phyloP scores from a whole-genome alignment of 768 basidiomycete species.

The Piloderma croceum region DNA sequence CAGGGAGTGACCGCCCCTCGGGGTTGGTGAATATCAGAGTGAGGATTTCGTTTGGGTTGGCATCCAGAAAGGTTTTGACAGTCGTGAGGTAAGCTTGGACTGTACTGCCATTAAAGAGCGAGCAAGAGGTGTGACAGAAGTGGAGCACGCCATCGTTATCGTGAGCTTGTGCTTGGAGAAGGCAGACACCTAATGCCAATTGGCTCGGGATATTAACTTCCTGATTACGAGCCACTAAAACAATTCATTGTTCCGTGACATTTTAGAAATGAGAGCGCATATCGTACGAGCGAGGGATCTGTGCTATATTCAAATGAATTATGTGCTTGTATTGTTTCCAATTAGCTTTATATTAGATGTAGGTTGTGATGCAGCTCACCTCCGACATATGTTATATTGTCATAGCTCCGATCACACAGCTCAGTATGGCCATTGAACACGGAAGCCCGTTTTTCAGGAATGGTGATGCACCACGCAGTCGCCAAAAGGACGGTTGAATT shows the following conservation, averaged over 20 bases:
- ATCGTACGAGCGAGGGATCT: conserved; percentile 39
- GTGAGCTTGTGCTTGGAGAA: conserved; percentile 50
- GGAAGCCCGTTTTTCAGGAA: background rate
- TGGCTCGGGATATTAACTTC: conserved; percentile 46
- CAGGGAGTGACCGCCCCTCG: conserved; percentile 44
- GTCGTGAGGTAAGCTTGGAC: conserved; percentile 43
- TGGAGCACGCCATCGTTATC: conserved; percentile 43
- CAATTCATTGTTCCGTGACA: background rate
- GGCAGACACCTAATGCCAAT: conserved; percentile 44
- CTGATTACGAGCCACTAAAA: conserved; percentile 43
- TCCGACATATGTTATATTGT: conserved; percentile 31
- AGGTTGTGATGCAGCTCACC: conserved; percentile 11
- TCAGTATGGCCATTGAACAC: conserved; percentile 65
- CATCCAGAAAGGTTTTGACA: conserved; percentile 51
- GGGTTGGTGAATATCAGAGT: conserved; percentile 66
- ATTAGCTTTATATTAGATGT: too few species aligned
- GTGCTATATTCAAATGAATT: conserved; percentile 50
- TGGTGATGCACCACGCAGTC: too few species aligned
- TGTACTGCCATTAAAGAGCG: conserved; percentile 50
- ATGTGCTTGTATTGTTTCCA: conserved; percentile 43
- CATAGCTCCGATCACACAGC: conserved; percentile 53
- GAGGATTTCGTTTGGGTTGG: conserved; percentile 61
- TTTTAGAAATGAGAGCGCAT: conserved; percentile 3
- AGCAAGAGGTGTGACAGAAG: conserved; percentile 63
- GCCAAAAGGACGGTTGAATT: too few species aligned